phyloP scores from a whole-genome alignment of 441 rosid species.

The Pelargonium myrrhifolium region DNA sequence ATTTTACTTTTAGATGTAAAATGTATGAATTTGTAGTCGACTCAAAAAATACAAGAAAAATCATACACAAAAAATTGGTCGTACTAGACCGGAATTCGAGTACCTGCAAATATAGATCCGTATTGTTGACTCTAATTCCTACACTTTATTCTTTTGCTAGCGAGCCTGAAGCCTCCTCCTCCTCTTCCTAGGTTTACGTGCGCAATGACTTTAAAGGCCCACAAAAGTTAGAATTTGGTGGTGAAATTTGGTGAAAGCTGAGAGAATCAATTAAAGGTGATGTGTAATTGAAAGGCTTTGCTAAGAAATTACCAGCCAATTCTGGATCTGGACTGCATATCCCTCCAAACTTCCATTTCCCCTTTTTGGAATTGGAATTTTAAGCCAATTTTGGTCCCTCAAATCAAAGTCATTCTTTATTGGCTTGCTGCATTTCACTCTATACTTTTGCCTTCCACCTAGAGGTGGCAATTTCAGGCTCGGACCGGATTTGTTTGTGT shows the following conservation, averaged over 20 bases:
- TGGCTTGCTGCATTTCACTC: background rate
- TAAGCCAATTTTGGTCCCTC: background rate
- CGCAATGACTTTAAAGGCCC: slow-evolving; percentile 26
- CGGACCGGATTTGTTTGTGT: too few relatives aligned
- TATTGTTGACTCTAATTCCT: too few relatives aligned
- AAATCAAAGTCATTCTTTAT: background rate
- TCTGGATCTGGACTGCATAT: slow-evolving; percentile 23
- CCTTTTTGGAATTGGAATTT: background rate
- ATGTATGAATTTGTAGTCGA: too few relatives aligned
- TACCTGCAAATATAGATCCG: too few relatives aligned
- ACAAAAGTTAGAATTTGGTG: slow-evolving; percentile 20
- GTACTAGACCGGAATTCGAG: too few relatives aligned
- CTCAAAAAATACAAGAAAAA: too few relatives aligned
- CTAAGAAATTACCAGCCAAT: slow-evolving; percentile 9
- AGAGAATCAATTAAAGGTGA: slow-evolving; percentile 29
- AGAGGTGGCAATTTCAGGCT: too few relatives aligned
- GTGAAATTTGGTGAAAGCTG: slow-evolving; percentile 22
- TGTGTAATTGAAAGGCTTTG: slow-evolving; percentile 12
- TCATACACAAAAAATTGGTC: too few relatives aligned
- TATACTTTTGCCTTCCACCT: too few relatives aligned
- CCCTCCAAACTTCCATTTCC: slow-evolving; percentile 14
- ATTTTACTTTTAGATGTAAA: too few relatives aligned
- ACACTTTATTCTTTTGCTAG: too few relatives aligned
- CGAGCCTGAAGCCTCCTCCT: background rate
- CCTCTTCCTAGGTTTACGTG: background rate